Percentiles rank a stretch among this genome's conserved stretches.
Conservation (phyloP, 768 basidiomycete species). For the Mycena rosella region DNA sequence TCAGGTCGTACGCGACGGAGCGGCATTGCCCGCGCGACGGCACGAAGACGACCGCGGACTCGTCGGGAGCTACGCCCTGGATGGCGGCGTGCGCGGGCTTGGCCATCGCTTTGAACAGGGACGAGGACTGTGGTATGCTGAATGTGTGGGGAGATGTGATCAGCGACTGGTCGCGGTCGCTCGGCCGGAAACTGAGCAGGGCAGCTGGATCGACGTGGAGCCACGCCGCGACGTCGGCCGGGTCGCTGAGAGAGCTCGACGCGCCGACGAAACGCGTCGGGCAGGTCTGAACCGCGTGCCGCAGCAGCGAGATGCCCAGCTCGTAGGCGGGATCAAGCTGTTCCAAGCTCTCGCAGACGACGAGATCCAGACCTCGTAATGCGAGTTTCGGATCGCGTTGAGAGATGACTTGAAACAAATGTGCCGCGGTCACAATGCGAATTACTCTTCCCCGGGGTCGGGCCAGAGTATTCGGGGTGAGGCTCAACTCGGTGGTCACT, state of each 20-base stretch:
- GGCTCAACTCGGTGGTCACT: slow-evolving; percentile 54
- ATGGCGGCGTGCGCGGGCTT: slow-evolving; percentile 91
- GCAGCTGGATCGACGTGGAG: slow-evolving; percentile 74
- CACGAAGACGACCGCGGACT: slow-evolving; percentile 85
- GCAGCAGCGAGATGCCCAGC: slow-evolving; percentile 79
- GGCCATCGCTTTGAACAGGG: slow-evolving; percentile 91
- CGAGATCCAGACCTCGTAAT: slow-evolving; percentile 66
- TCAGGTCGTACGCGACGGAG: slow-evolving; percentile 81
- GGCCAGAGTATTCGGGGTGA: slow-evolving; percentile 53
- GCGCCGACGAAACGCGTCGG: slow-evolving; percentile 84
- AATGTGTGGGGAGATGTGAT: slow-evolving; percentile 79
- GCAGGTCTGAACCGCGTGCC: slow-evolving; percentile 70
- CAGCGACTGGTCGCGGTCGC: slow-evolving; percentile 86
- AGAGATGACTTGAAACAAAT: slow-evolving; percentile 61
- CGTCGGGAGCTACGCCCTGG: slow-evolving; percentile 55
- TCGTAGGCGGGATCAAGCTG: slow-evolving; percentile 87
- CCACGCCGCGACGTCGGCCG: slow-evolving; percentile 87
- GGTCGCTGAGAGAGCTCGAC: slow-evolving; percentile 83
- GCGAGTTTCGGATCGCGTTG: slow-evolving; percentile 43
- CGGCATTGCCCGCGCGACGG: slow-evolving; percentile 86
- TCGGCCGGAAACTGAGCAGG: slow-evolving; percentile 83
- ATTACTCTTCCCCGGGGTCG: slow-evolving; percentile 59
- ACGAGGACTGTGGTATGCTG: slow-evolving; percentile 86
- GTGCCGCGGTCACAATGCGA: slow-evolving; percentile 67
- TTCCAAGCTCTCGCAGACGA: slow-evolving; percentile 90